phyloP scores from a whole-genome alignment of 2,329 filamentous ascomycete genomes.

The Trichoderma endophyticum region DNA sequence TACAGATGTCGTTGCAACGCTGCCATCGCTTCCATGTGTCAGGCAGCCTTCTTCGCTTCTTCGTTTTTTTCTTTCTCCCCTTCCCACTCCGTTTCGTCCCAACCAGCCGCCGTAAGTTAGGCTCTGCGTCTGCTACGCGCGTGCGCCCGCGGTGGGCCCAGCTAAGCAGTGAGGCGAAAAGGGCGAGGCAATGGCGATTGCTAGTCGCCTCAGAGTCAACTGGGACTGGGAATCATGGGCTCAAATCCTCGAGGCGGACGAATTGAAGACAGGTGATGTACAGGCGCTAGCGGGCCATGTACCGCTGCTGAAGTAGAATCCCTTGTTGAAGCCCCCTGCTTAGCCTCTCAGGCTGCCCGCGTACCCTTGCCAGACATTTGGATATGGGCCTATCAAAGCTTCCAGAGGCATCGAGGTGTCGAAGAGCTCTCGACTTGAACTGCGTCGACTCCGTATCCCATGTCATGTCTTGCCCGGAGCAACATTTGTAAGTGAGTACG shows the following conservation, averaged over 20 bases:
- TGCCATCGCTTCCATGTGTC: not conserved
- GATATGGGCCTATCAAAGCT: constrained; percentile 18
- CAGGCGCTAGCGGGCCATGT: constrained; percentile 16
- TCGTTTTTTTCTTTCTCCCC: not conserved
- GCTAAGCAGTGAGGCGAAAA: constrained; percentile 16
- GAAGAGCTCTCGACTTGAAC: not conserved
- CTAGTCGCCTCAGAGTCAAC: not conserved
- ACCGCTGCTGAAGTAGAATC: constrained; percentile 11
- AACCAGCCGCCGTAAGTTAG: not conserved
- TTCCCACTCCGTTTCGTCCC: not conserved
- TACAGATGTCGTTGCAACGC: not conserved
- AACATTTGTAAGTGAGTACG: not conserved
- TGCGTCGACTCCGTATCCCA: not conserved
- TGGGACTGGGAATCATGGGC: constrained; percentile 3
- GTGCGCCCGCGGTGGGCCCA: constrained; percentile 12
- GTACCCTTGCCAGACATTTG: constrained; percentile 12
- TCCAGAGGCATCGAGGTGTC: not conserved
- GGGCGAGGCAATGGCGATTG: constrained; percentile 16
- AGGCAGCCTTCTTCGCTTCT: not conserved
- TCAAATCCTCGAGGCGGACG: constrained; percentile 10
- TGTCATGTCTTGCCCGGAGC: not conserved
- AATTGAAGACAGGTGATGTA: constrained; percentile 17
- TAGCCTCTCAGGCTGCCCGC: constrained; percentile 18
- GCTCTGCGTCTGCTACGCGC: constrained; percentile 9
- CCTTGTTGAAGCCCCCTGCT: constrained; percentile 13